phyloP scores from a whole-genome alignment of 1,284 basidiomycete species.

The Gymnopus androsaceus region DNA sequence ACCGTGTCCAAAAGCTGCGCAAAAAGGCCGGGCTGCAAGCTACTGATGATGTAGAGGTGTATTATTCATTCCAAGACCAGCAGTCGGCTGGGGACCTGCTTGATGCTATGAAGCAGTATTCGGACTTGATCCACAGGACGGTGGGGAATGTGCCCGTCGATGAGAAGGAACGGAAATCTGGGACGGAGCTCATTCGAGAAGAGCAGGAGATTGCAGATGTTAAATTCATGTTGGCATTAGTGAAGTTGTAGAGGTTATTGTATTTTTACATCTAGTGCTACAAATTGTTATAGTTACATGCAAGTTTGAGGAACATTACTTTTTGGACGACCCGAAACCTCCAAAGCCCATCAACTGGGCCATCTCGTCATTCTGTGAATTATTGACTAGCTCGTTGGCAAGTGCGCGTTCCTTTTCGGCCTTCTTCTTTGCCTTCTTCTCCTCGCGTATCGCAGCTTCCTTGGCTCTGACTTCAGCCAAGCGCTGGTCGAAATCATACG shows the following conservation, averaged over 20 bases:
- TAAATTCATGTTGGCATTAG: conserved; percentile 75
- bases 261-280: conserved; percentile 27
- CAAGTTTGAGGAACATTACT: conserved; percentile 41
- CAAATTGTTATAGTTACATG: conserved; percentile 21
- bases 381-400: conserved; percentile 58
- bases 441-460: conserved; percentile 61
- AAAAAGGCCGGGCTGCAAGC: conserved; percentile 96
- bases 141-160: conserved; percentile 75
- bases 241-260: conserved; percentile 38
- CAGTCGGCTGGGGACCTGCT: conserved; percentile 72
- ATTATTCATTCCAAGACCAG: conserved; percentile 81
- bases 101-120: conserved; percentile 70
- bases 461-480: conserved; percentile 81
- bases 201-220: conserved; percentile 86
- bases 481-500: conserved; percentile 91
- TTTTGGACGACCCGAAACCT: conserved; percentile 85
- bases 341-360: conserved; percentile 90
- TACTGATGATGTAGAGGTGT: conserved; percentile 92
- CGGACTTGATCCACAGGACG: conserved; percentile 76
- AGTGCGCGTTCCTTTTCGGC: conserved; percentile 72
- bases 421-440: conserved; percentile 74
- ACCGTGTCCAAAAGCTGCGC: conserved; percentile 93
- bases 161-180: conserved; percentile 52
- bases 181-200: conserved; percentile 67
- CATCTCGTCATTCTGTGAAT: conserved; percentile 65